phyloP scores from a whole-genome alignment of 108 stramenopile species.

The Skeletonema grethae region DNA sequence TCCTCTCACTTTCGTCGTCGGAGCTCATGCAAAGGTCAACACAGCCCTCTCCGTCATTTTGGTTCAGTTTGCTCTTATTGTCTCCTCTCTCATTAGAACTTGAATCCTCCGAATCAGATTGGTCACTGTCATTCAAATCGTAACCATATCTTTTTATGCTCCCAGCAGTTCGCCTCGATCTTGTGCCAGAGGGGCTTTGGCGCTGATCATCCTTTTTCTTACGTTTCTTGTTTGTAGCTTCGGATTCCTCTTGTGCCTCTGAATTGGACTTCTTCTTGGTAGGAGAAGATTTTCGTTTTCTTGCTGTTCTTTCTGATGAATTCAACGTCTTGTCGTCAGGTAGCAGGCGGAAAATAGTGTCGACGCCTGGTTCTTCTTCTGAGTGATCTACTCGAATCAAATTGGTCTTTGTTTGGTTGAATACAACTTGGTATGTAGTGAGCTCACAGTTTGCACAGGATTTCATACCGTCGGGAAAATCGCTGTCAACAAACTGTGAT shows the following conservation, averaged over 20 bases:
- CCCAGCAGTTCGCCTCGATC: background rate
- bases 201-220: background rate
- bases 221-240: background rate
- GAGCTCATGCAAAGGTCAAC: background rate
- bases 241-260: background rate
- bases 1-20: background rate
- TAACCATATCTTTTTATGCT: background rate
- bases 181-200: background rate
- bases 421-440: slow-evolving; percentile 6
- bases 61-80: background rate
- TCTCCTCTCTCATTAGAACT: background rate
- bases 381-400: slow-evolving; percentile 9
- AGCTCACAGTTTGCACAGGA: slow-evolving; percentile 5
- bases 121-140: background rate
- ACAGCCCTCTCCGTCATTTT: background rate
- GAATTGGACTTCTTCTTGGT: background rate
- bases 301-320: background rate
- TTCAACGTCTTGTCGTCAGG: background rate
- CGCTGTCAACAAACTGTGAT: slow-evolving; percentile 4
- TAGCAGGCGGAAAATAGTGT: slow-evolving; percentile 9
- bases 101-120: background rate
- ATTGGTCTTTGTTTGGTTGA: slow-evolving; percentile 7
- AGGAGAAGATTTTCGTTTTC: background rate
- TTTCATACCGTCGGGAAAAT: slow-evolving; percentile 14
- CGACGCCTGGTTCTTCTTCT: slow-evolving; percentile 1